Evolutionary conservation across 2,329 filamentous ascomycete genomes (phyloP).

Genomic region (Dendrostoma leiphaemia): DNA sequence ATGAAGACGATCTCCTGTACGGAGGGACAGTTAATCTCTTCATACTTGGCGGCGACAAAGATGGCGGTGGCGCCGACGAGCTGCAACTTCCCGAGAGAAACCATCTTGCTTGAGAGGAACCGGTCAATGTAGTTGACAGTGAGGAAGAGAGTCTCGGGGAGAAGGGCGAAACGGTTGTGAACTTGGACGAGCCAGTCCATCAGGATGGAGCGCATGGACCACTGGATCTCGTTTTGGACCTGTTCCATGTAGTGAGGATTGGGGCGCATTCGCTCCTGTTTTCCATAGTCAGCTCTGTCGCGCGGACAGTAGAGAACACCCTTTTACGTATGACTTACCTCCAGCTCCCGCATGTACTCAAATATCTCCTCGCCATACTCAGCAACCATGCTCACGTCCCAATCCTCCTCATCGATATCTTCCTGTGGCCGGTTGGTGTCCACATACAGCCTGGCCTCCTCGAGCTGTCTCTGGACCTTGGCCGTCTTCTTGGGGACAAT

Average conservation of each 20-base stretch:
- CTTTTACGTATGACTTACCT: constrained; percentile 69
- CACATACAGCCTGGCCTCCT: constrained; percentile 62
- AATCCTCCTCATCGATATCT: constrained; percentile 83
- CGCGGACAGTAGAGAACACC: background rate
- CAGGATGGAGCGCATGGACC: constrained; percentile 96
- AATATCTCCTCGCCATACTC: constrained; percentile 98
- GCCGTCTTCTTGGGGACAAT: constrained; percentile 71
- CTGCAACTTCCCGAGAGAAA: constrained; percentile 92
- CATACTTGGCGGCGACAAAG: constrained; percentile 95
- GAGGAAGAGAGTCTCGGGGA: constrained; percentile 93
- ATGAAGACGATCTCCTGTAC: constrained; percentile 96
- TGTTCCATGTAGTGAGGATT: constrained; percentile 91
- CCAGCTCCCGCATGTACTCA: constrained; percentile 82
- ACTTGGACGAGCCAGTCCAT: constrained; percentile 99
- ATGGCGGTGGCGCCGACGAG: constrained; percentile 94
- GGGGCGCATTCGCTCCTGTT: constrained; percentile 54
- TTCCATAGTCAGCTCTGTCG: constrained; percentile 24
- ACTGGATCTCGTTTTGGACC: constrained; percentile 93
- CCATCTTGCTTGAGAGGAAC: constrained; percentile 90
- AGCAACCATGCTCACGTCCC: constrained; percentile 96
- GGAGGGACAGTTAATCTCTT: constrained; percentile 97
- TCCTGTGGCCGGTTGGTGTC: constrained; percentile 64
- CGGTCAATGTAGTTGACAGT: constrained; percentile 97
- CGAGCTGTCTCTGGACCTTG: constrained; percentile 71
- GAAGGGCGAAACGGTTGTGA: constrained; percentile 83